phyloP scores from a whole-genome alignment of 768 basidiomycete species.

The Lentinus brumalis region DNA sequence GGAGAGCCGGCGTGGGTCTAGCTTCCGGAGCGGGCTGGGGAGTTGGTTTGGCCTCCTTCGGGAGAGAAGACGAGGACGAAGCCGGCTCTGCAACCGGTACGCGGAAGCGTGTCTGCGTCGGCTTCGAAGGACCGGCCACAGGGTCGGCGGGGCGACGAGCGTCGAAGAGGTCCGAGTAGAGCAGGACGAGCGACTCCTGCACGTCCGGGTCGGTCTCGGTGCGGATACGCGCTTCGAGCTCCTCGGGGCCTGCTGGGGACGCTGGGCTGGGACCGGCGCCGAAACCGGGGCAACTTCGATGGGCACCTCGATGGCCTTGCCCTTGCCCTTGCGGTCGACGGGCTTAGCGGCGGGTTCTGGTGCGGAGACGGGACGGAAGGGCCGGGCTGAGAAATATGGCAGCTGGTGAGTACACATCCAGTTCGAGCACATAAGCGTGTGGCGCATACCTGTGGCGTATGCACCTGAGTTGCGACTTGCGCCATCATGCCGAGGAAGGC shows the following conservation, averaged over 20 bases:
- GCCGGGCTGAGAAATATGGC: not conserved
- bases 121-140: slow-evolving; percentile 4
- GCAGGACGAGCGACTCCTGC: slow-evolving; percentile 12
- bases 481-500: not conserved
- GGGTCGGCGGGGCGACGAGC: not conserved
- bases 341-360: not conserved
- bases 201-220: slow-evolving; percentile 20
- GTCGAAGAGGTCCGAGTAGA: slow-evolving; percentile 22
- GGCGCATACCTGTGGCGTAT: too few species aligned
- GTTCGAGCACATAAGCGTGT: too few species aligned
- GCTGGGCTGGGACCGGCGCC: not conserved
- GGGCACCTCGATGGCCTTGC: slow-evolving; percentile 23
- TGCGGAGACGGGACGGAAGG: not conserved
- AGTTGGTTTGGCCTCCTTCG: not conserved
- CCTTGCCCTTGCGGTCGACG: slow-evolving; percentile 23
- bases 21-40: not conserved
- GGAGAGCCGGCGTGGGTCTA: slow-evolving; percentile 10
- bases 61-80: not conserved
- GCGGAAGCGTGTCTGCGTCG: not conserved
- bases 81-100: not conserved
- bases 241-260: not conserved
- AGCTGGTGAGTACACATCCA: not conserved
- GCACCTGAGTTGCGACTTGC: too few species aligned
- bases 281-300: not conserved
- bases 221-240: slow-evolving; percentile 16